Evolutionary conservation across 2,329 filamentous ascomycete species (phyloP).

Genomic region (Aspergillus quadricinctus): DNA sequence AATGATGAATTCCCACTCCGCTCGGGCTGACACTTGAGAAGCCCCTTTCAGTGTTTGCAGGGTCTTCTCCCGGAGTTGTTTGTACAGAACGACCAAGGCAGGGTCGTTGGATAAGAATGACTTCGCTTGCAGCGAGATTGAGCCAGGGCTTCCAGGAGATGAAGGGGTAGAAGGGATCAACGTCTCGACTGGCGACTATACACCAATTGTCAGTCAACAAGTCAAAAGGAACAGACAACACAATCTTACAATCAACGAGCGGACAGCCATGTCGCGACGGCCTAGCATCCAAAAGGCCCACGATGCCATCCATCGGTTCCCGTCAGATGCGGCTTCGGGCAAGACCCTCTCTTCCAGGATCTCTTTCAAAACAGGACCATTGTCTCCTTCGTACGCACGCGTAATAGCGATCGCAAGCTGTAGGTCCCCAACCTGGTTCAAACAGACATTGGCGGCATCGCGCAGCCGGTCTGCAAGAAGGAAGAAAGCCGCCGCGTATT

Average conservation of each 20-base stretch:
- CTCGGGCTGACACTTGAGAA: constrained; percentile 69
- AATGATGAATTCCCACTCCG: constrained; percentile 85
- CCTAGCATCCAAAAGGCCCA: constrained; percentile 95
- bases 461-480: constrained; percentile 78
- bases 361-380: constrained; percentile 66
- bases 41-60: constrained; percentile 82
- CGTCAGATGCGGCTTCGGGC: constrained; percentile 69
- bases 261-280: constrained; percentile 76
- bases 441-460: constrained; percentile 80
- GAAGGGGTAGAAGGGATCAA: constrained; percentile 49
- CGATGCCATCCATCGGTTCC: constrained; percentile 88
- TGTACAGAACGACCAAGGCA: constrained; percentile 79
- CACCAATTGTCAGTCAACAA: constrained; percentile 12
- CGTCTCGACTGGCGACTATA: constrained; percentile 69
- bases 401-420: constrained; percentile 86
- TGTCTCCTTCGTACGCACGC: constrained; percentile 82
- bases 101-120: constrained; percentile 88
- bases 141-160: constrained; percentile 61
- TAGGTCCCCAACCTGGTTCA: constrained; percentile 81
- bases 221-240: not conserved
- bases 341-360: constrained; percentile 78
- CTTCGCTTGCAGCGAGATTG: constrained; percentile 59
- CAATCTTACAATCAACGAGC: constrained; percentile 67
- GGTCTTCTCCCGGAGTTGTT: constrained; percentile 75
- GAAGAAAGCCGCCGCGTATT: constrained; percentile 95